phyloP scores from a whole-genome alignment of 1,139 yeast genomes.

The Kluyveromyces sp. region DNA sequence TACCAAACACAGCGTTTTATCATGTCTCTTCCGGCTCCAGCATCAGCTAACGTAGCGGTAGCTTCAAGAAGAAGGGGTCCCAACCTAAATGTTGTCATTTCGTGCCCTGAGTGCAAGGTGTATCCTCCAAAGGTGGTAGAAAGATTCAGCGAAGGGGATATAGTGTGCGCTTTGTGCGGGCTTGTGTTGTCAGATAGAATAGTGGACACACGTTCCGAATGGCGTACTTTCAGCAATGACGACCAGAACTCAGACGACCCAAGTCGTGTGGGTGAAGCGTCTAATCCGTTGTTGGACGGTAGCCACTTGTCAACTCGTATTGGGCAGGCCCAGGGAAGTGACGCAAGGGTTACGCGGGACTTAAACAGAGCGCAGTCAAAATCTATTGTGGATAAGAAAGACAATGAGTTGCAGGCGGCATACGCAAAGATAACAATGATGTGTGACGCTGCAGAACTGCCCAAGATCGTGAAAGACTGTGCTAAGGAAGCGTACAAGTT shows the following conservation, averaged over 20 bases:
- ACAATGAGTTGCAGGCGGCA: constrained; percentile 81
- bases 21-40: constrained; percentile 22
- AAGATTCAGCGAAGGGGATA: constrained; percentile 94
- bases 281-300: constrained; percentile 88
- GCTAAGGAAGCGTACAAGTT: constrained; percentile 94
- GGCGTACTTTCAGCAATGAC: constrained; percentile 97
- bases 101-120: constrained; percentile 94
- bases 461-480: constrained; percentile 92
- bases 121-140: constrained; percentile 94
- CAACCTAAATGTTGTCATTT: constrained; percentile 78
- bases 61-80: constrained; percentile 42
- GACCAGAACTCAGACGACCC: constrained; percentile 99
- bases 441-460: constrained; percentile 95
- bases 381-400: constrained; percentile 79
- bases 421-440: constrained; percentile 87
- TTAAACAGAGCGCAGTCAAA: constrained; percentile 83
- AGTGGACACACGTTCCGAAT: constrained; percentile 93
- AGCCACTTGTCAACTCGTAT: constrained; percentile 91
- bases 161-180: constrained; percentile 96
- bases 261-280: constrained; percentile 98
- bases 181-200: constrained; percentile 85
- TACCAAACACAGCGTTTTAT: background rate
- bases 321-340: constrained; percentile 68
- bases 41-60: constrained; percentile 19
- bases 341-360: constrained; percentile 69